Evolutionary conservation across 257 asterid species (phyloP), one percentile per base, ranked within the genome.

Genomic region (Fraxinus anomala): DNA sequence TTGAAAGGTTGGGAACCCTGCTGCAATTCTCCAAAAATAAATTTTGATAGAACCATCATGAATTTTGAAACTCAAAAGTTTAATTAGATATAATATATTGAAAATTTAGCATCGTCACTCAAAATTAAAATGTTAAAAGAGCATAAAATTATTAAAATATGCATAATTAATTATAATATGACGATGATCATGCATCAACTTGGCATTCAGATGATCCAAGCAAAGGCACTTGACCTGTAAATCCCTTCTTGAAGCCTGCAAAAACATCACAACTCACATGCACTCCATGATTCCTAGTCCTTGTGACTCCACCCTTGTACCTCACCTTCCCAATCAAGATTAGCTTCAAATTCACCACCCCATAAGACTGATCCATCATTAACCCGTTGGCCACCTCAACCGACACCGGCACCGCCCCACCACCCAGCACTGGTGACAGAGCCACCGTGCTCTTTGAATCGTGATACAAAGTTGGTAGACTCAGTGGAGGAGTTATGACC

Each of bases 401-500:
- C 56, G 88, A 74, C 73, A 86, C 90, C 9, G 90, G 87, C 78
- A 92, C 85, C 8, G 83, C 33, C 0, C 59, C 75, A 0, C 96
- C 92, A 9, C 92, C 93, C 0, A 92, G 75, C 26, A 92, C 80
- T 14, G 96, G 91, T 0, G 97, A 86, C 42, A 92, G 79, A 1
- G 88, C 89, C 89, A 89, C 90, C 71, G 96, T 89, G 88, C 87
- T 87, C 83, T 84, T 88, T 0, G 80, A 70, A 78, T 83, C 85
- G 72, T 87, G 97, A n/a, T 37, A 68, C 65, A 92, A 28, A 16
- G 96, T 89, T 17, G 97, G 96, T 80, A 87, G 89, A 70, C 66
- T 7, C 34, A 49, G 77, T 8, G 89, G 80, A 11, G 89, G 80
- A 14, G 96, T 90, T 86, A 90, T 86, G 28, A 89, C 78, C 85